These are phyloP conservation scores for grape (Vitis vinifera) DNA, from an alignment of 164 flowering plant species.

Conservation along the genomic window DNA sequence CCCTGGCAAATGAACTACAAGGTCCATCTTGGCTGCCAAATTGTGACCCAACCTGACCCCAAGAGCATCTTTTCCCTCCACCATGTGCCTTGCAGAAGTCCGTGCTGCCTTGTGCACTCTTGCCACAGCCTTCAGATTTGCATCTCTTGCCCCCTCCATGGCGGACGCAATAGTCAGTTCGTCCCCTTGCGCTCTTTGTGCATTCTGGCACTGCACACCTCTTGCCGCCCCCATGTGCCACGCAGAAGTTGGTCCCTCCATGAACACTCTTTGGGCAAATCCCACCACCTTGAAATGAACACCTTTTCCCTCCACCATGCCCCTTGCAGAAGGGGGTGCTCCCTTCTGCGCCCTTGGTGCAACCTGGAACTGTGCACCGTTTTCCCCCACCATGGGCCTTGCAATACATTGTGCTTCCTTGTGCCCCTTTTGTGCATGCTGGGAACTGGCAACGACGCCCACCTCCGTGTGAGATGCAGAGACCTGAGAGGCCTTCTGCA, in stretches of 20 bases:
- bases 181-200: constrained; percentile 92
- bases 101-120: constrained; percentile 95
- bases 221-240: constrained; percentile 96
- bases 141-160: constrained; percentile 98
- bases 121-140: constrained; percentile 70
- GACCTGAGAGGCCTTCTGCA: constrained; percentile 94
- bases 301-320: constrained; percentile 96
- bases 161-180: constrained; percentile 83
- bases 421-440: constrained; percentile 85
- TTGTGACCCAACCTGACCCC: constrained; percentile 77
- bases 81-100: constrained; percentile 96
- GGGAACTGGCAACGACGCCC: constrained; percentile 79
- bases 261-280: constrained; percentile 85
- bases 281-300: constrained; percentile 76
- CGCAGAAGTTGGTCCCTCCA: constrained; percentile 86
- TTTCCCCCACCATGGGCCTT: constrained; percentile 97
- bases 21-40: constrained; percentile 45
- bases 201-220: constrained; percentile 83
- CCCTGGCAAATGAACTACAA: constrained; percentile 83
- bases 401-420: constrained; percentile 94
- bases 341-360: constrained; percentile 95
- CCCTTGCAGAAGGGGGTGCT: constrained; percentile 92
- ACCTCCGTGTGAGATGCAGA: constrained; percentile 96
- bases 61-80: constrained; percentile 87
- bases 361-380: constrained; percentile 73